Evolutionary conservation across 805 yeast genomes (phyloP).

Genomic region (Starmerella gropengiesseri): DNA sequence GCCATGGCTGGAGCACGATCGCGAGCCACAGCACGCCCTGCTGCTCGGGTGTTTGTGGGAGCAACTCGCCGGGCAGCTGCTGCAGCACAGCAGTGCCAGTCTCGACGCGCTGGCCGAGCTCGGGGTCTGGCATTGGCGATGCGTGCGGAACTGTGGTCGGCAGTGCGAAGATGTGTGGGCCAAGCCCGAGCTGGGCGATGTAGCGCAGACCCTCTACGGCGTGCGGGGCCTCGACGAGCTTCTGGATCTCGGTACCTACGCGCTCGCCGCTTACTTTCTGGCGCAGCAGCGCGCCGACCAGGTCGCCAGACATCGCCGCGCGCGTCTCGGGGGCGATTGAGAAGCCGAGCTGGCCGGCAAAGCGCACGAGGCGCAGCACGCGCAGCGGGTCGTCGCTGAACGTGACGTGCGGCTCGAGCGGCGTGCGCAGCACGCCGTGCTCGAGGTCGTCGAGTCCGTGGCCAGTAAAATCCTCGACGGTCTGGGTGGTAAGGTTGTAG

Average conservation of each 20-base stretch:
- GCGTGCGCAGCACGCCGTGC: conserved; percentile 70
- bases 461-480: conserved; percentile 78
- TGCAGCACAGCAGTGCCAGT: not conserved
- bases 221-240: conserved; percentile 54
- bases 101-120: not conserved
- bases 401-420: conserved; percentile 73
- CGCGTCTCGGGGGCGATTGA: conserved; percentile 45
- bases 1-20: conserved; percentile 36
- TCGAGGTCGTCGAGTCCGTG: conserved; percentile 63
- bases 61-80: conserved; percentile 6
- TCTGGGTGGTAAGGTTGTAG: conserved; percentile 57
- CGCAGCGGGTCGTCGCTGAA: conserved; percentile 91
- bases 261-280: conserved; percentile 82
- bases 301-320: conserved; percentile 51
- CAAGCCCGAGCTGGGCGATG: conserved; percentile 45
- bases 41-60: conserved; percentile 9
- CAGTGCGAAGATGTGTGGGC: conserved; percentile 43
- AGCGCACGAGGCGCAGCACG: conserved; percentile 72
- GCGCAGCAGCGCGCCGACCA: conserved; percentile 47
- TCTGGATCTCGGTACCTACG: conserved; percentile 73
- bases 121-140: not conserved
- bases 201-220: conserved; percentile 54
- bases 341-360: conserved; percentile 71
- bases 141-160: not conserved
- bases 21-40: conserved; percentile 37